A percentile compares a stretch with the other conserved stretches of the same genome.
Conservation (phyloP, 768 basidiomycete genomes). For the Porpolomopsis calyptriformis region DNA sequence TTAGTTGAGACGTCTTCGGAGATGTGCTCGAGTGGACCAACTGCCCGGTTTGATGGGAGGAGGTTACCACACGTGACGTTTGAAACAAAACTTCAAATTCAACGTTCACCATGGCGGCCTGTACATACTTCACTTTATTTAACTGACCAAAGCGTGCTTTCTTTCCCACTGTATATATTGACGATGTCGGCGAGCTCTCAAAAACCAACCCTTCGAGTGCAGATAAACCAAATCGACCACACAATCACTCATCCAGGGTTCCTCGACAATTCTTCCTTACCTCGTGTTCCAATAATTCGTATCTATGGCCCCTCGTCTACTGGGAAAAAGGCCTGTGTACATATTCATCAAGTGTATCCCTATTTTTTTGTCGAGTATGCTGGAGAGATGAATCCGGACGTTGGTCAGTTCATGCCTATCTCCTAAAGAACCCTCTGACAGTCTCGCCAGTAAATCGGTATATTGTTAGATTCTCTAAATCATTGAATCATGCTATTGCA, state of each 20-base stretch:
- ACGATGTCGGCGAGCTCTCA: conserved; percentile 12
- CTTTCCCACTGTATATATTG: conserved; percentile 7
- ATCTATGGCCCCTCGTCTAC: conserved; percentile 77
- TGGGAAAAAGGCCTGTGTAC: conserved; percentile 72
- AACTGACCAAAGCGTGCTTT: neutral
- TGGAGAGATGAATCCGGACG: conserved; percentile 49
- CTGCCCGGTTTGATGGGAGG: too few relatives aligned
- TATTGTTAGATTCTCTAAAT: conserved; percentile 54
- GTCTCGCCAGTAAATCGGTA: conserved; percentile 56
- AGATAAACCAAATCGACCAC: conserved; percentile 56
- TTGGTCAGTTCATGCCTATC: conserved; percentile 35
- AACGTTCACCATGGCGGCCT: neutral
- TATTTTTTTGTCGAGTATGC: conserved; percentile 86
- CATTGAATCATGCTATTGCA: conserved; percentile 80
- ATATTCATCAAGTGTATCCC: conserved; percentile 89
- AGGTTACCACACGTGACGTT: neutral
- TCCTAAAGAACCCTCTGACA: conserved; percentile 3
- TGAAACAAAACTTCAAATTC: neutral
- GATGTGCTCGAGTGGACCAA: neutral
- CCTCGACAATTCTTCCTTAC: conserved; percentile 54
- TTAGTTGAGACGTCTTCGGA: too few relatives aligned
- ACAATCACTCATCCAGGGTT: conserved; percentile 43
- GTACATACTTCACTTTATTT: neutral
- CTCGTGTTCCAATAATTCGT: conserved; percentile 67
- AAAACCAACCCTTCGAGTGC: conserved; percentile 27